Evolutionary conservation across 225 moss, liverwort and hornwort species (phyloP).

Genomic region (Marchantia polymorpha): DNA sequence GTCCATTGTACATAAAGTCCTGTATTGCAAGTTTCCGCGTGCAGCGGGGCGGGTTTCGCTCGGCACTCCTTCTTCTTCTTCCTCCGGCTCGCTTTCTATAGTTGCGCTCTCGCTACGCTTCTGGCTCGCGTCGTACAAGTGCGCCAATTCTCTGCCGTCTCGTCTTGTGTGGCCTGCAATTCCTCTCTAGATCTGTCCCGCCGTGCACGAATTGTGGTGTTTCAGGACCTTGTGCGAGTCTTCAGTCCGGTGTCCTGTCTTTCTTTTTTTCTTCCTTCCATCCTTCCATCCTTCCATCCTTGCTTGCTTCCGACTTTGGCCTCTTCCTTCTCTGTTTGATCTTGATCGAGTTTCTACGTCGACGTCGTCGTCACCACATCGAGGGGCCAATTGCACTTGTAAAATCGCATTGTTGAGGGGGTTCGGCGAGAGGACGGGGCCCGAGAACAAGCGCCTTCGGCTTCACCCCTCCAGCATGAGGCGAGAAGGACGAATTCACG

Average conservation of each 20-base stretch:
- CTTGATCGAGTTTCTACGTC: background rate
- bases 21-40: constrained; percentile 7
- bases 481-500: constrained; percentile 28
- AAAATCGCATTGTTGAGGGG: background rate
- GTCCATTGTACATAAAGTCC: background rate
- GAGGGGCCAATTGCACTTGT: background rate
- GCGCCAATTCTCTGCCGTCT: background rate
- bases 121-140: constrained; percentile 1
- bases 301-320: background rate
- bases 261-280: background rate
- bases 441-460: background rate
- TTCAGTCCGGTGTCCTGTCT: background rate
- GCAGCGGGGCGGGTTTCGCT: background rate
- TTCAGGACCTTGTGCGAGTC: too few relatives aligned
- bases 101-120: background rate
- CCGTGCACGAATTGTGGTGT: background rate
- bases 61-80: background rate
- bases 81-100: background rate
- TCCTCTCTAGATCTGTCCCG: background rate
- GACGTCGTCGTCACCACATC: background rate
- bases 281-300: background rate
- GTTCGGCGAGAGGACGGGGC: background rate
- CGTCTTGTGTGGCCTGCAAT: background rate
- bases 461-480: constrained; percentile 19
- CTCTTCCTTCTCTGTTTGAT: background rate